phyloP scores from a whole-genome alignment of 163 green algal genomes.

The Chlorella variabilis region DNA sequence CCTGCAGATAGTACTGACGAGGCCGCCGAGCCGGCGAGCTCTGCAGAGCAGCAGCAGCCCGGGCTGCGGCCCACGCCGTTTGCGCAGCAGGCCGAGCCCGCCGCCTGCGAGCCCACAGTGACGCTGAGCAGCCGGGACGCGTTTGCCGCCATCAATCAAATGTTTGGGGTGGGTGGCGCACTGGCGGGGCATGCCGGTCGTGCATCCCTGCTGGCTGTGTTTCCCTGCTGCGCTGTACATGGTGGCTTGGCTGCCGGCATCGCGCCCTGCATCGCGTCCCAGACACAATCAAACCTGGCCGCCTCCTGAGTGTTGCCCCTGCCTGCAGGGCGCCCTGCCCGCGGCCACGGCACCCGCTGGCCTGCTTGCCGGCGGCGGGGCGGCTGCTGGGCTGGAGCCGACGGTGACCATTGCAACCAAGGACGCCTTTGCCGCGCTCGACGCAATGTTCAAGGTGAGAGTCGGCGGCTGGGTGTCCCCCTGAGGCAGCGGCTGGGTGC shows the following conservation, averaged over 20 bases:
- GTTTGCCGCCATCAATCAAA: constrained; percentile 50
- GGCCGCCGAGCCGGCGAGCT: not conserved
- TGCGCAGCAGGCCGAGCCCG: not conserved
- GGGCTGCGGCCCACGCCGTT: constrained; percentile 14
- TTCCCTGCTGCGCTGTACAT: not conserved
- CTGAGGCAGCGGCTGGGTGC: too few species aligned
- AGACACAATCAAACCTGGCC: too few species aligned
- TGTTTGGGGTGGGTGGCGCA: constrained; percentile 41
- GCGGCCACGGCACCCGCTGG: not conserved
- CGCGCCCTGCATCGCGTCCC: too few species aligned
- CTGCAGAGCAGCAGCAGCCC: not conserved
- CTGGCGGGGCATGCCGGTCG: not conserved
- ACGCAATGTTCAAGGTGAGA: constrained; percentile 50
- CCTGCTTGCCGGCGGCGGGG: not conserved
- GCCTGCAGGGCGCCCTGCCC: constrained; percentile 18
- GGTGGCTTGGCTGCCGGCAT: too few species aligned
- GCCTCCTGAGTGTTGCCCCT: too few species aligned
- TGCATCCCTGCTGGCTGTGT: not conserved
- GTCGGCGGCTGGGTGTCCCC: too few species aligned
- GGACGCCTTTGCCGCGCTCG: constrained; percentile 43
- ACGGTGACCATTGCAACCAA: constrained; percentile 43
- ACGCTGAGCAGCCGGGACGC: constrained; percentile 40
- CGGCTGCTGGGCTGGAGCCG: not conserved
- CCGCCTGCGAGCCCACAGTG: constrained; percentile 30
- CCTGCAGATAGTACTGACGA: too few species aligned